Evolutionary conservation across 2,329 filamentous ascomycete genomes (phyloP), one percentile per base, ranked within the genome.

Genomic region (Diplodia sapinea): DNA sequence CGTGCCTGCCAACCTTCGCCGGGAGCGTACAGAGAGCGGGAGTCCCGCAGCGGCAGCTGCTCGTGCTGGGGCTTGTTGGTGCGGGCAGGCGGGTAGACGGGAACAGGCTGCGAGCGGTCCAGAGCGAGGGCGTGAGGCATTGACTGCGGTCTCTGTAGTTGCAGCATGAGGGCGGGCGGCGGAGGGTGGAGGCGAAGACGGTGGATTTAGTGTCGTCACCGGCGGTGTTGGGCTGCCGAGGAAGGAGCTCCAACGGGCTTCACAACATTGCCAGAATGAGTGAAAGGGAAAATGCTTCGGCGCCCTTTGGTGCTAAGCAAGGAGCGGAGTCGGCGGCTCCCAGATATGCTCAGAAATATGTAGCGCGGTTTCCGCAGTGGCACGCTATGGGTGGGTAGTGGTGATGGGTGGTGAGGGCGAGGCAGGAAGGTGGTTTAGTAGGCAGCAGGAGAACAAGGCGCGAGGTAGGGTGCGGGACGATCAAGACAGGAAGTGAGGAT

Each of bases 81-180:
- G 56, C 70, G 68, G 68, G 69, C 72, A 43, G 70, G 31, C 13
- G 49, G 70, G 63, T 73, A 67, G 73, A 74, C 76, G 72, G 75
- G 72, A 72, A 76, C 73, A 72, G 75, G 72, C 62, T 54, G 62
- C 67, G 76, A 69, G 71, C 71, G 74, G 70, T 77, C 76, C 72
- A 75, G 72, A 47, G 75, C 72, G 65, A 79, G 70, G 70, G 76
- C 76, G 76, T 79, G 76, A 74, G 77, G 77, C 78, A 79, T 79
- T 74, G 77, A 76, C 52, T 73, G 73, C 36, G 77, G 77, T 40
- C 78, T 76, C 71, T 79, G 77, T 77, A 79, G 74, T 74, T 79
- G 76, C 72, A 79, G 76, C 77, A 79, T 79, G 70, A 71, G 73
- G 74, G 70, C 72, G 76, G 69, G 31, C 33, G 40, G 29, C 13